Evolutionary conservation across 2,329 filamentous ascomycete species (phyloP).

Genomic region (Sphaerulina vaccinii): DNA sequence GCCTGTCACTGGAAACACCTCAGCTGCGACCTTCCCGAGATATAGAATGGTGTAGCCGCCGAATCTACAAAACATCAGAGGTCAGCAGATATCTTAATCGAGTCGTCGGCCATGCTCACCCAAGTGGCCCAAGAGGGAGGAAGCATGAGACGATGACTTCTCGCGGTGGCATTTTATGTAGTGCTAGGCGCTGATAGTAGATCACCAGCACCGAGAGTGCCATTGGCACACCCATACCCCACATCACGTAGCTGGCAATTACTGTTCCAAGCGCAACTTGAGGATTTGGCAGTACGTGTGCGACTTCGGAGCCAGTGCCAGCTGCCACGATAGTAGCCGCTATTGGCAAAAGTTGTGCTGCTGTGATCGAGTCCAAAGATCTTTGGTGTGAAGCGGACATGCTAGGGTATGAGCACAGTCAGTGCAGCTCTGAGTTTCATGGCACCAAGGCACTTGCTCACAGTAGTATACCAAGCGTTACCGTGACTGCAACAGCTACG

Average conservation of each 20-base stretch:
- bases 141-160: slow-evolving; percentile 69
- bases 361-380: slow-evolving; percentile 58
- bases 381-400: slow-evolving; percentile 24
- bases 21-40: slow-evolving; percentile 30
- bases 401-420: background rate
- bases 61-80: too few relatives aligned
- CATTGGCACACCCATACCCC: slow-evolving; percentile 63
- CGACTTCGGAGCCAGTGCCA: slow-evolving; percentile 61
- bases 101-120: too few relatives aligned
- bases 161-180: slow-evolving; percentile 64
- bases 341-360: slow-evolving; percentile 64
- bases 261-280: slow-evolving; percentile 61
- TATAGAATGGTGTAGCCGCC: slow-evolving; percentile 54
- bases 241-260: slow-evolving; percentile 65
- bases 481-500: slow-evolving; percentile 41
- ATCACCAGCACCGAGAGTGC: slow-evolving; percentile 63
- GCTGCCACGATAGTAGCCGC: slow-evolving; percentile 65
- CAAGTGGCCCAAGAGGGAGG: slow-evolving; percentile 64
- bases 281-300: slow-evolving; percentile 55
- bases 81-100: too few relatives aligned
- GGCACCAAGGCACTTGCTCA: slow-evolving; percentile 5
- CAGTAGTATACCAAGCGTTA: slow-evolving; percentile 42
- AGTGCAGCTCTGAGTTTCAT: background rate
- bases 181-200: slow-evolving; percentile 67
- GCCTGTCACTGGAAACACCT: slow-evolving; percentile 19